Percentiles rank a stretch among this genome's conserved stretches.
Evolutionary conservation across 208 protist species (phyloP).

Genomic region (Leptomonas pyrrhocoris): DNA sequence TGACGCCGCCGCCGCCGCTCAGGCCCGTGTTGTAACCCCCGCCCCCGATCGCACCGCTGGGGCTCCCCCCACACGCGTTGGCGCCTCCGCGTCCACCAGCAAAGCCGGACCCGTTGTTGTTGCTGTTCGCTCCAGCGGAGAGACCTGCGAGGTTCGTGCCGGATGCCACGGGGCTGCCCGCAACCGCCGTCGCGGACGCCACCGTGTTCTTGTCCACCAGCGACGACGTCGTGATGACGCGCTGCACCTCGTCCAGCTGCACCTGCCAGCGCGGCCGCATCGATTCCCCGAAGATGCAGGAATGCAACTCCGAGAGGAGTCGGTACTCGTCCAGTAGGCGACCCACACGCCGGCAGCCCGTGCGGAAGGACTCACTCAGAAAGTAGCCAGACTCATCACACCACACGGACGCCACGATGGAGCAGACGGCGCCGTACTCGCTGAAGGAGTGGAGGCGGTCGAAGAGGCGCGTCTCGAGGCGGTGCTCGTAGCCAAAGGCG

Average conservation of each 20-base stretch:
- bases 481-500: conserved; percentile 84
- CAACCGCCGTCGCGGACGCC: conserved; percentile 23
- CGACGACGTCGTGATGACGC: conserved; percentile 68
- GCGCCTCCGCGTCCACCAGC: neutral
- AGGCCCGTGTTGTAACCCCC: neutral
- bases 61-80: neutral
- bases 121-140: neutral
- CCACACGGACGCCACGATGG: conserved; percentile 67
- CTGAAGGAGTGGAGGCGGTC: conserved; percentile 60
- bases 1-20: conserved; percentile 5
- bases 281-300: conserved; percentile 77
- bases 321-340: conserved; percentile 76
- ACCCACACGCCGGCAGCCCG: conserved; percentile 50
- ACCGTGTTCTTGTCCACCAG: conserved; percentile 32
- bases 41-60: neutral
- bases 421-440: conserved; percentile 65
- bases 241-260: conserved; percentile 90
- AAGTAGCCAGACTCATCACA: conserved; percentile 82
- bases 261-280: conserved; percentile 87
- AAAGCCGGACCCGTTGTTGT: neutral
- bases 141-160: neutral
- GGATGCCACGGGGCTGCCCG: conserved; percentile 7
- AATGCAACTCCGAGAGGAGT: conserved; percentile 79
- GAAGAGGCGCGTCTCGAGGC: conserved; percentile 56
- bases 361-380: conserved; percentile 57